phyloP scores from a whole-genome alignment of 257 asterid genomes.

The Fraxinus cuspidata region DNA sequence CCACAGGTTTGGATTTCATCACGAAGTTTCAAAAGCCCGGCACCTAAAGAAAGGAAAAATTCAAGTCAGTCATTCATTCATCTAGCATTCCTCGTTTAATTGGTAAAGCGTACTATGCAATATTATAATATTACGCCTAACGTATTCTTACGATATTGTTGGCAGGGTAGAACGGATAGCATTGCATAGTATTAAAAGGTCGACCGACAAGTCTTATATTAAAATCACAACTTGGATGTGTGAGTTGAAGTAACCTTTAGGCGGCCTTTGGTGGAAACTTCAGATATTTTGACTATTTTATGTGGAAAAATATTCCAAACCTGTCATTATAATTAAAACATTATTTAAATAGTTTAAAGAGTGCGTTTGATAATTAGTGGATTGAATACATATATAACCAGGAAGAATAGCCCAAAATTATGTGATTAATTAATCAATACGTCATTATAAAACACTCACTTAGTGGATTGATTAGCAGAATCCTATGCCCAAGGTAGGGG shows the following conservation, averaged over 20 bases:
- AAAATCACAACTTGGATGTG: no score
- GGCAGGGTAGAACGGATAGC: no score
- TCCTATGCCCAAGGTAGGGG: background rate
- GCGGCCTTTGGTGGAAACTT: slow-evolving; percentile 39
- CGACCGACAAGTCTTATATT: no score
- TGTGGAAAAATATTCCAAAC: background rate
- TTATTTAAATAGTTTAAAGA: no score
- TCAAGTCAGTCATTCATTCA: background rate
- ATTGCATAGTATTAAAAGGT: no score
- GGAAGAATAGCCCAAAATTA: background rate
- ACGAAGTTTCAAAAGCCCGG: slow-evolving; percentile 75
- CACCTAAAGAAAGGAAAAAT: slow-evolving; percentile 44
- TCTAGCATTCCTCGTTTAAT: no score
- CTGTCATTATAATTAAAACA: background rate
- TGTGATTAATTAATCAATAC: background rate
- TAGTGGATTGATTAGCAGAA: background rate
- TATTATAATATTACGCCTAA: no score
- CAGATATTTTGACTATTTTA: slow-evolving; percentile 21
- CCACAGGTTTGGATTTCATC: slow-evolving; percentile 94
- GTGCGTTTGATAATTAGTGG: no score
- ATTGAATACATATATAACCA: no score
- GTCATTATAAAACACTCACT: background rate
- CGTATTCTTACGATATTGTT: no score
- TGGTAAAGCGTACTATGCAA: no score
- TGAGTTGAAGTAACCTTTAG: slow-evolving; percentile 27